Evolutionary conservation across 768 basidiomycete genomes (phyloP).

Genomic region (Boletus vermiculosoides): DNA sequence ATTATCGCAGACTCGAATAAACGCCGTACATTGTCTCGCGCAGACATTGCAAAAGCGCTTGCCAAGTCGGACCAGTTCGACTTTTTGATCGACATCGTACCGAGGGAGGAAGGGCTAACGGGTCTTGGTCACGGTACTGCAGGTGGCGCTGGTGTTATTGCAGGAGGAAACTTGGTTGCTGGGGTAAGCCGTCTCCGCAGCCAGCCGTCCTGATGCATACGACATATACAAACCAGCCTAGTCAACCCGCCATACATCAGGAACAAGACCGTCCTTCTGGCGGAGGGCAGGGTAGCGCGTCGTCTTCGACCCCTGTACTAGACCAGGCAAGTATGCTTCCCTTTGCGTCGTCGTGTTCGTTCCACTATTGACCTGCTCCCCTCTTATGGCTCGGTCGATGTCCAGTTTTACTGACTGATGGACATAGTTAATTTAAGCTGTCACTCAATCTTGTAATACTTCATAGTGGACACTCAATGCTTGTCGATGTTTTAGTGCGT

Average conservation of each 20-base stretch:
- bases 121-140: slow-evolving; percentile 19
- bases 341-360: neutral
- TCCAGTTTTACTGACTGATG: slow-evolving; percentile 24
- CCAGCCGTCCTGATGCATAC: neutral
- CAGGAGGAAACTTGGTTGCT: slow-evolving; percentile 19
- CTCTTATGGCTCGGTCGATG: neutral
- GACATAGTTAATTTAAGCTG: slow-evolving; percentile 3
- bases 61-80: slow-evolving; percentile 95
- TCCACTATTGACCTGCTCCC: neutral
- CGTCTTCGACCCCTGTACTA: slow-evolving; percentile 24
- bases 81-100: slow-evolving; percentile 95
- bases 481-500: neutral
- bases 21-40: slow-evolving; percentile 89
- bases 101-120: slow-evolving; percentile 63
- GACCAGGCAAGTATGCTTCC: slow-evolving; percentile 21
- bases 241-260: slow-evolving; percentile 23
- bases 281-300: slow-evolving; percentile 15
- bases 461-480: neutral
- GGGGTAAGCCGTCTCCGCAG: slow-evolving; percentile 21
- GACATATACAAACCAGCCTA: slow-evolving; percentile 16
- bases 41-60: slow-evolving; percentile 91
- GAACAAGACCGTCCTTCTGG: slow-evolving; percentile 25
- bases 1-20: slow-evolving; percentile 95
- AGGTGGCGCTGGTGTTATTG: neutral
- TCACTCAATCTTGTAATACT: slow-evolving; percentile 5